A percentile compares a stretch with the other conserved stretches of the same genome.
Conservation (phyloP, 106 monocot species). For the Vanilla planifolia region DNA sequence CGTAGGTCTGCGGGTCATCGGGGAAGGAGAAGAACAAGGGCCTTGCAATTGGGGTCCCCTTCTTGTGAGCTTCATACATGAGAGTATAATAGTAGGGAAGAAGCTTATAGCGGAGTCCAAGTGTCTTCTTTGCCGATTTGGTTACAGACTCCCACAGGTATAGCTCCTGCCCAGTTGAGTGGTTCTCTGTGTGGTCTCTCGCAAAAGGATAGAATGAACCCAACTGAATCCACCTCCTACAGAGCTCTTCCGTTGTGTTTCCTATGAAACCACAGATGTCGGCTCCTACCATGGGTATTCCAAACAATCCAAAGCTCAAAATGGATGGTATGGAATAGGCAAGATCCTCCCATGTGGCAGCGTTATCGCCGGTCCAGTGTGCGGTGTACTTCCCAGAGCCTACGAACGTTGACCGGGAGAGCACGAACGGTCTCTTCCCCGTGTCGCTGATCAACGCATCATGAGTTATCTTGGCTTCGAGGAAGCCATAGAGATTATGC, state of each 20-base stretch:
- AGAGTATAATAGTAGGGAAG: conserved; percentile 70
- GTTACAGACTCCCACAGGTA: conserved; percentile 59
- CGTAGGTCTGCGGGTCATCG: conserved; percentile 24
- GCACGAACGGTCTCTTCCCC: conserved; percentile 57
- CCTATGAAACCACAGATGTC: conserved; percentile 67
- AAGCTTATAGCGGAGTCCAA: conserved; percentile 62
- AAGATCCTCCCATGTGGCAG: conserved; percentile 52
- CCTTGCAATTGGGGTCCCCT: conserved; percentile 59
- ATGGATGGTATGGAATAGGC: conserved; percentile 50
- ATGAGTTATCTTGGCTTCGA: conserved; percentile 46
- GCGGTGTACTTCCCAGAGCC: conserved; percentile 57
- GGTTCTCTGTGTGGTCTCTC: conserved; percentile 38
- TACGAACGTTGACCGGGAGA: conserved; percentile 49
- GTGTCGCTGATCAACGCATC: conserved; percentile 30
- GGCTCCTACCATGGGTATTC: conserved; percentile 73
- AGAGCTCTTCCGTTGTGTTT: conserved; percentile 54
- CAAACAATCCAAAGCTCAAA: conserved; percentile 60
- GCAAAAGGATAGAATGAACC: conserved; percentile 85
- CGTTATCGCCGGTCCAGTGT: conserved; percentile 64
- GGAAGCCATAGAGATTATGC: conserved; percentile 52
- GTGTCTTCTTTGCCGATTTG: conserved; percentile 36
- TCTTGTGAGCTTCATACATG: conserved; percentile 58
- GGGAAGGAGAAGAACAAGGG: conserved; percentile 81
- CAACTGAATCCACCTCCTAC: conserved; percentile 62
- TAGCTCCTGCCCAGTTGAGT: conserved; percentile 40